Evolutionary conservation across 371 early-diverging fungal species (phyloP).

Genomic region (Rhizomucor pusillus): DNA sequence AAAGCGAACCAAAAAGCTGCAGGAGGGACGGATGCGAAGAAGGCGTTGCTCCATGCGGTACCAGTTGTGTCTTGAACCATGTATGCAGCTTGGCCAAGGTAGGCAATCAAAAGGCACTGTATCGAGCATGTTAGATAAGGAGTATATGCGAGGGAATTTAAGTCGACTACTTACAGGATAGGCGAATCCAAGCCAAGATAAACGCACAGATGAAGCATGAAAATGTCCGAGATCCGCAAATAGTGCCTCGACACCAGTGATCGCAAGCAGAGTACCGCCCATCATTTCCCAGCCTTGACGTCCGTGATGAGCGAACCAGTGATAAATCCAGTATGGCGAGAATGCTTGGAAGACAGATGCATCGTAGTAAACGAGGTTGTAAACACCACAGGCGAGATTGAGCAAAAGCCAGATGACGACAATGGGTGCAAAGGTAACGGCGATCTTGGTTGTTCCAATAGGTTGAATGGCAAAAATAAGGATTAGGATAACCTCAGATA

Average conservation of each 20-base stretch:
- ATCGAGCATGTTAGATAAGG: no score
- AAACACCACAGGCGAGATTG: slow-evolving; percentile 43
- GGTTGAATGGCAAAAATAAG: slow-evolving; percentile 45
- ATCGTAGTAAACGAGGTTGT: slow-evolving; percentile 35
- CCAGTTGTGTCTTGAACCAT: slow-evolving; percentile 25
- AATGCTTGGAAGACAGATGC: slow-evolving; percentile 23
- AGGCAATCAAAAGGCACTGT: slow-evolving; percentile 24
- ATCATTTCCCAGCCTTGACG: slow-evolving; percentile 27
- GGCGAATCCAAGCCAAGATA: slow-evolving; percentile 29
- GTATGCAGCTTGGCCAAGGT: slow-evolving; percentile 49
- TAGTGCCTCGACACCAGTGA: slow-evolving; percentile 54
- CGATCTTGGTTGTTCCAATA: slow-evolving; percentile 46
- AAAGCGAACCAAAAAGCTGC: slow-evolving; percentile 24
- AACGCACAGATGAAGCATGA: slow-evolving; percentile 31
- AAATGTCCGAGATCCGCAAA: slow-evolving; percentile 60
- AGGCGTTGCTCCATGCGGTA: slow-evolving; percentile 15
- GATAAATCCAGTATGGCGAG: slow-evolving; percentile 27
- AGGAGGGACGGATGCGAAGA: slow-evolving; percentile 18
- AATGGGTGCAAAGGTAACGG: slow-evolving; percentile 47
- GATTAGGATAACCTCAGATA: slow-evolving; percentile 33
- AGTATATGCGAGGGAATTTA: no score
- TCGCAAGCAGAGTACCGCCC: slow-evolving; percentile 35
- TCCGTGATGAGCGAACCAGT: slow-evolving; percentile 24
- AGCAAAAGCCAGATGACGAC: slow-evolving; percentile 46
- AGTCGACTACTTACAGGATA: slow-evolving; percentile 17